phyloP scores from a whole-genome alignment of 345 rosid genomes.

The Moringa oleifera region DNA sequence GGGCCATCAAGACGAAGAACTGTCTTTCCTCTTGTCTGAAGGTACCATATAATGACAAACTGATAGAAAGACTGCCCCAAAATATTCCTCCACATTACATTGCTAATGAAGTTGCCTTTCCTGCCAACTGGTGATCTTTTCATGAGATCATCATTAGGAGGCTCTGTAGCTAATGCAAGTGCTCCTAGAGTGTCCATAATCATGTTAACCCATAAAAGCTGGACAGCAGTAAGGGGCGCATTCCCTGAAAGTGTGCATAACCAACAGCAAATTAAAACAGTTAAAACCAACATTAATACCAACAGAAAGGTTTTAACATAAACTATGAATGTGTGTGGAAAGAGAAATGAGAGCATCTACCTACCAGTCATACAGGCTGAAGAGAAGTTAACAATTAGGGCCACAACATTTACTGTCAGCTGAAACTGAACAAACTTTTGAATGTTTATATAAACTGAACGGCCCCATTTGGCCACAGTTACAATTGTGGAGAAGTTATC shows the following conservation, averaged over 20 bases:
- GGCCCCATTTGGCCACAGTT: conserved; percentile 90
- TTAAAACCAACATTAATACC: no score
- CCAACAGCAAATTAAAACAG: not conserved
- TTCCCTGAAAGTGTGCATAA: conserved; percentile 36
- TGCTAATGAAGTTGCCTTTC: conserved; percentile 77
- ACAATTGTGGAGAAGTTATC: conserved; percentile 79
- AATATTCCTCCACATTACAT: conserved; percentile 97
- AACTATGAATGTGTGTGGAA: conserved; percentile 6
- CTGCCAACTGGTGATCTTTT: conserved; percentile 63
- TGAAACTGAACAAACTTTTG: conserved; percentile 94
- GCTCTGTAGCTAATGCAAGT: conserved; percentile 83
- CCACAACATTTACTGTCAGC: conserved; percentile 82
- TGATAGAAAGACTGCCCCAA: conserved; percentile 87
- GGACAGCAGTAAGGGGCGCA: conserved; percentile 81
- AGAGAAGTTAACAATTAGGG: conserved; percentile 76
- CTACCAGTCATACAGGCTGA: conserved; percentile 89
- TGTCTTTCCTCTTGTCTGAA: conserved; percentile 53
- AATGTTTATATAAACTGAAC: conserved; percentile 79
- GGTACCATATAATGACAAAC: conserved; percentile 58
- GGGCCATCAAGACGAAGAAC: conserved; percentile 41
- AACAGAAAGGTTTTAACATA: not conserved
- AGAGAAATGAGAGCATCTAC: conserved; percentile 11
- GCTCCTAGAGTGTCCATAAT: conserved; percentile 92
- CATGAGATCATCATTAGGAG: conserved; percentile 75
- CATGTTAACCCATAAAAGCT: conserved; percentile 90